phyloP scores from a whole-genome alignment of 1,284 basidiomycete species.

The Omphalotus olearius region DNA sequence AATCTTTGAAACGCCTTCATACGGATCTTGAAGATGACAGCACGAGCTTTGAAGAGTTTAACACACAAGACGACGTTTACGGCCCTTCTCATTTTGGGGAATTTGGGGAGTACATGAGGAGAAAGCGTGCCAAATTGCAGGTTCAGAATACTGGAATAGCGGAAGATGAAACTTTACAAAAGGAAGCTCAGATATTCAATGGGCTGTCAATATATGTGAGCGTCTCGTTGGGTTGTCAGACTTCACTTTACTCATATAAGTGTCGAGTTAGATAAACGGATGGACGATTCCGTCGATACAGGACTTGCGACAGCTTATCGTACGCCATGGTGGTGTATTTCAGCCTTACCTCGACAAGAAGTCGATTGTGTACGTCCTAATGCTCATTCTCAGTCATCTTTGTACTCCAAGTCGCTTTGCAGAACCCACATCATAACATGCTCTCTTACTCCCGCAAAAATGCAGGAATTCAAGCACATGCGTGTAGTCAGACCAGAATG shows the following conservation, averaged over 20 bases:
- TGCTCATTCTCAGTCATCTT: not conserved
- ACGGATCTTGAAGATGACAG: constrained; percentile 12
- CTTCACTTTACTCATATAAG: not conserved
- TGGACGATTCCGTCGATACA: constrained; percentile 87
- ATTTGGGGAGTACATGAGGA: constrained; percentile 82
- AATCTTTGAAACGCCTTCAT: constrained; percentile 28
- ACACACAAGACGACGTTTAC: constrained; percentile 49
- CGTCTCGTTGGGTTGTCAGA: constrained; percentile 18
- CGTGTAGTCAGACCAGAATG: constrained; percentile 87
- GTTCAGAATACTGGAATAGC: constrained; percentile 74
- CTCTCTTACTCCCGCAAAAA: constrained; percentile 85
- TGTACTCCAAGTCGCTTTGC: constrained; percentile 9
- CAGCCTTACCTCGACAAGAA: constrained; percentile 85
- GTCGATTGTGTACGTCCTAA: constrained; percentile 54
- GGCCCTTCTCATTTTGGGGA: constrained; percentile 79
- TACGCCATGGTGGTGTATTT: constrained; percentile 81
- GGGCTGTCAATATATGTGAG: constrained; percentile 77
- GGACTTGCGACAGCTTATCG: constrained; percentile 76
- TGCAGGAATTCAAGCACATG: constrained; percentile 84
- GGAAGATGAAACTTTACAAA: constrained; percentile 15
- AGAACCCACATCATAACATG: constrained; percentile 90
- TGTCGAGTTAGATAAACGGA: constrained; percentile 72
- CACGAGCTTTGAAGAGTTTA: constrained; percentile 7
- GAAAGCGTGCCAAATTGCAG: constrained; percentile 89
- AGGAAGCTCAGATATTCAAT: constrained; percentile 57